Conservation (phyloP, 1,139 yeast genomes). For the Kurtzmaniella quercitrusa region DNA sequence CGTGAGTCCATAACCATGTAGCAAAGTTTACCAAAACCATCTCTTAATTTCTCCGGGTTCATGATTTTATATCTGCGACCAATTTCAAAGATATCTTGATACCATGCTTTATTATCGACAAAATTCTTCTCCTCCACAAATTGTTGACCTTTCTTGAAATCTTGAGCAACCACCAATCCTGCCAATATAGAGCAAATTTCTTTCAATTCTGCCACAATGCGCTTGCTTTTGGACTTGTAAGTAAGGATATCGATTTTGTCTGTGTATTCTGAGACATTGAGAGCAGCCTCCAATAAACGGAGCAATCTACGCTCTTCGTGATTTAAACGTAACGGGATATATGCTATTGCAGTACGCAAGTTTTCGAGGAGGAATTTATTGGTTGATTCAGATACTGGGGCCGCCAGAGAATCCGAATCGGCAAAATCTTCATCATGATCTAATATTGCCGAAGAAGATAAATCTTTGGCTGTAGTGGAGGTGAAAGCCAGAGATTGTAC, state of each 20-base stretch:
- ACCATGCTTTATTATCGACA: constrained; percentile 65
- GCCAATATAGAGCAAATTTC: constrained; percentile 73
- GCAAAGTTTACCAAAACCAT: constrained; percentile 68
- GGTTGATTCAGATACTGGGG: constrained; percentile 2
- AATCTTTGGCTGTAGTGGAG: neutral
- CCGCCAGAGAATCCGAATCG: constrained; percentile 13
- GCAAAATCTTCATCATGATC: constrained; percentile 10
- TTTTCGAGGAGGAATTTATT: constrained; percentile 1
- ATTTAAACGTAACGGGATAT: constrained; percentile 63
- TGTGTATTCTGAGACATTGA: constrained; percentile 71
- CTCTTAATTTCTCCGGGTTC: constrained; percentile 77
- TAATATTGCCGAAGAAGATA: neutral
- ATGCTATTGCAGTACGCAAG: constrained; percentile 20
- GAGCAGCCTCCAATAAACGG: constrained; percentile 59
- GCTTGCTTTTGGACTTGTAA: constrained; percentile 57
- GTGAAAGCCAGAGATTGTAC: neutral
- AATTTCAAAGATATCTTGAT: constrained; percentile 60
- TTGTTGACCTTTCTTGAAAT: constrained; percentile 60
- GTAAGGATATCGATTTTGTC: constrained; percentile 67
- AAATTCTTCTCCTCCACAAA: constrained; percentile 62
- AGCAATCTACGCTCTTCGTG: constrained; percentile 62
- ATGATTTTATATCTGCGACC: constrained; percentile 74
- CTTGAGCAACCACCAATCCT: constrained; percentile 70
- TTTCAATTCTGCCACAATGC: constrained; percentile 63
- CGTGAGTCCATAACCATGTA: constrained; percentile 81